These are phyloP conservation scores for Fraxinus xanthoxyloides DNA, from an alignment of 305 asterid genomes.

Conservation along the genomic window DNA sequence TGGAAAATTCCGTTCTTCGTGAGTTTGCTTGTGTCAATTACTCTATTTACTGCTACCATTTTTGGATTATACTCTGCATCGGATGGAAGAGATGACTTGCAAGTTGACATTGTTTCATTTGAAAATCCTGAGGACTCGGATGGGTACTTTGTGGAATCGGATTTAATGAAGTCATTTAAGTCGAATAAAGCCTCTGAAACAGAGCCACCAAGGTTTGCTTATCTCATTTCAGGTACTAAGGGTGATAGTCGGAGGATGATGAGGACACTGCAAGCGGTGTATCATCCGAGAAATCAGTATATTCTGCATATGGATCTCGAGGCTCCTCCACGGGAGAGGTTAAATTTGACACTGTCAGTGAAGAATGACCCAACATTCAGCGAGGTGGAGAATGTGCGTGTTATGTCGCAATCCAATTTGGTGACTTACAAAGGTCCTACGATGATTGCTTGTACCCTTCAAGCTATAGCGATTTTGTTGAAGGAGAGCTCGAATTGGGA, in stretches of 20 bases:
- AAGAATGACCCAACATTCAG: constrained; percentile 78
- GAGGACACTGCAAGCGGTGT: constrained; percentile 88
- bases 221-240: constrained; percentile 91
- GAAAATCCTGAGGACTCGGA: constrained; percentile 41
- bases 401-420: constrained; percentile 94
- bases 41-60: constrained; percentile 52
- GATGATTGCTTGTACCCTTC: constrained; percentile 94
- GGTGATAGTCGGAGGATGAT: constrained; percentile 91
- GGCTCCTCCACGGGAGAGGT: constrained; percentile 92
- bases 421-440: constrained; percentile 97
- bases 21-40: constrained; percentile 54
- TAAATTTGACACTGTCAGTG: constrained; percentile 79
- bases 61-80: constrained; percentile 58
- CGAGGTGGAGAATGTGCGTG: constrained; percentile 86
- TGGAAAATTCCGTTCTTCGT: constrained; percentile 78
- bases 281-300: constrained; percentile 94
- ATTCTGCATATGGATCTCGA: constrained; percentile 97
- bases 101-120: constrained; percentile 36
- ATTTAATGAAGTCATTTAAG: constrained; percentile 47
- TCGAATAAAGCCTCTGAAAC: constrained; percentile 25
- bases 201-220: constrained; percentile 89
- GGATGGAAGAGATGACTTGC: constrained; percentile 44
- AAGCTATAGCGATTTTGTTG: constrained; percentile 82
- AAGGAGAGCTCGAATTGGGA: constrained; percentile 85
- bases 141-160: constrained; percentile 68